Percentiles rank a stretch among this genome's conserved stretches.
These are phyloP conservation scores for Endogone sp. DNA, from an alignment of 192 early-diverging fungal genomes.

Conservation along the genomic window DNA sequence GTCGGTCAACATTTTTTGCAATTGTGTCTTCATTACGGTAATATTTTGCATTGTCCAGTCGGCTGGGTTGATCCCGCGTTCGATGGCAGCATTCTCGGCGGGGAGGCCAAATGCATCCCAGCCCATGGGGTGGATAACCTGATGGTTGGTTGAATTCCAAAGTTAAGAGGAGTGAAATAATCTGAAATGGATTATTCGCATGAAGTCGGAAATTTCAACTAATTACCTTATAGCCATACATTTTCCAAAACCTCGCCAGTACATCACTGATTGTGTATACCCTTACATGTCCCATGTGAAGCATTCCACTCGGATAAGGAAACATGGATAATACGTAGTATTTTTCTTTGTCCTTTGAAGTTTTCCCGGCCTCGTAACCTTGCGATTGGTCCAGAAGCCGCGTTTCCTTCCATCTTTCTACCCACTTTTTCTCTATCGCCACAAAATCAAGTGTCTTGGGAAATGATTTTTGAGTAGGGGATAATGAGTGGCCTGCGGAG, in stretches of 20 bases:
- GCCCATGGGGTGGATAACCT: slow-evolving; percentile 89
- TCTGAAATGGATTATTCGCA: not conserved
- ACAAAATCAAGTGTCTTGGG: slow-evolving; percentile 38
- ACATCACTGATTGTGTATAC: slow-evolving; percentile 94
- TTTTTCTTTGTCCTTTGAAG: slow-evolving; percentile 30
- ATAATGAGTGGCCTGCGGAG: too few relatives aligned
- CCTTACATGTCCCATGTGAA: slow-evolving; percentile 97
- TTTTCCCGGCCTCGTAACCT: not conserved
- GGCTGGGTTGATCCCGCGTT: slow-evolving; percentile 68
- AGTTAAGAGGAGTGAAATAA: not conserved
- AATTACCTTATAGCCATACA: slow-evolving; percentile 67
- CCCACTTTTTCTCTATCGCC: slow-evolving; percentile 63
- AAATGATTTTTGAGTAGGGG: not conserved
- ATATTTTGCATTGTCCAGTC: slow-evolving; percentile 89
- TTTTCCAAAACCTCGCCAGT: slow-evolving; percentile 69
- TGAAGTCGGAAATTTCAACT: not conserved
- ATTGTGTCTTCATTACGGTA: slow-evolving; percentile 73
- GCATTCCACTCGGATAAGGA: slow-evolving; percentile 87
- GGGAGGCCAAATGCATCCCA: slow-evolving; percentile 99
- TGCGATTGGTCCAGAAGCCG: not conserved
- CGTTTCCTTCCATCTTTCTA: slow-evolving; percentile 40
- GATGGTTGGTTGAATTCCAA: not conserved
- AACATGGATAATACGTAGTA: slow-evolving; percentile 94
- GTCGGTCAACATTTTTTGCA: slow-evolving; percentile 67
- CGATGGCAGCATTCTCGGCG: slow-evolving; percentile 95